A percentile compares a stretch with the other conserved stretches of the same genome.
Evolutionary conservation across 163 green algal species (phyloP).

Genomic region (Picocystis sp.): DNA sequence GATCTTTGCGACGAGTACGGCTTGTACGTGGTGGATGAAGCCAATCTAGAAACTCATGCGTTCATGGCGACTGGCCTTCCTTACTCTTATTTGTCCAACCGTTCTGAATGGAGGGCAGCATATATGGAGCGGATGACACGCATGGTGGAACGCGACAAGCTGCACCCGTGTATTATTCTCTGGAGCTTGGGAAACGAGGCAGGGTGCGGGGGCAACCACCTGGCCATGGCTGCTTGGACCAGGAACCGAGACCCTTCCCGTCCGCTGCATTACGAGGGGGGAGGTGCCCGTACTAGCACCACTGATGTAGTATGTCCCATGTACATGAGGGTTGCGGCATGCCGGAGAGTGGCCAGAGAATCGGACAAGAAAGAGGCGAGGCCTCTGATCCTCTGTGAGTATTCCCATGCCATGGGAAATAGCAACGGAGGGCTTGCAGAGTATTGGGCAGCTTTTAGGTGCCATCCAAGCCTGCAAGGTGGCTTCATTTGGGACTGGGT

Average conservation of each 20-base stretch:
- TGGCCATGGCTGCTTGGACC: conserved; percentile 52
- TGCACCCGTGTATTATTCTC: conserved; percentile 62
- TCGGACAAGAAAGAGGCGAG: conserved; percentile 21
- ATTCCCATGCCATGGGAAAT: conserved; percentile 95
- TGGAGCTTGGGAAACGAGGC: conserved; percentile 94
- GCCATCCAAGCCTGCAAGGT: conserved; percentile 41
- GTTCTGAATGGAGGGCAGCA: conserved; percentile 1
- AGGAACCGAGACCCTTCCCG: conserved; percentile 40
- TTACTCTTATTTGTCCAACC: no score
- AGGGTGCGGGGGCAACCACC: conserved; percentile 46
- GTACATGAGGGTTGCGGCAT: conserved; percentile 36
- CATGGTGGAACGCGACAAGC: conserved; percentile 61
- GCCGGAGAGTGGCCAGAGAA: no score
- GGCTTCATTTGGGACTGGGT: conserved; percentile 99
- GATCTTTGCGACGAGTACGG: conserved; percentile 72
- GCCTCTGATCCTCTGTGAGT: conserved; percentile 91
- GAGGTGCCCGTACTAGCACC: conserved; percentile 54
- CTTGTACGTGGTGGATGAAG: conserved; percentile 87
- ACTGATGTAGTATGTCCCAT: conserved; percentile 87
- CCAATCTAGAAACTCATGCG: conserved; percentile 93
- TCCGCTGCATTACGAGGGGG: conserved; percentile 64
- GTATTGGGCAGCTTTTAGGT: conserved; percentile 70
- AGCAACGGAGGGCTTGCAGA: conserved; percentile 67
- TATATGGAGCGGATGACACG: conserved; percentile 29
- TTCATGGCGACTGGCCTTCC: conserved; percentile 26